Base-by-base conservation (phyloP, 2,329 filamentous ascomycete genomes). In the Sporothrix euskadiensis region DNA sequence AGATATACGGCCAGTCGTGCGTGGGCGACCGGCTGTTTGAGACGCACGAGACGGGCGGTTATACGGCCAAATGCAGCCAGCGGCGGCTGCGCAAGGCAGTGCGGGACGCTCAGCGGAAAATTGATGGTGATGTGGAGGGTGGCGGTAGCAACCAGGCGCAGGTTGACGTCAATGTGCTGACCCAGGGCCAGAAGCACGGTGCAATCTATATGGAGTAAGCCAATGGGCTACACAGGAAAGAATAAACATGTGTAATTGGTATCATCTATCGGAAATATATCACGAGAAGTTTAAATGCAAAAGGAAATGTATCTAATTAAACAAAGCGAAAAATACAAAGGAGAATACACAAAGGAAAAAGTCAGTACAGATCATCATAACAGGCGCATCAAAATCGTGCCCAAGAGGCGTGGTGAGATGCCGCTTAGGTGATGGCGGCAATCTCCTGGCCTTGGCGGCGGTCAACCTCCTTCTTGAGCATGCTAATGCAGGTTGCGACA, bases 401-500 rank as follows among this genome's bases (percentile, higher is more conserved):
- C 19, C 22, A 22, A 56, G 52, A 56, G 3, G 52, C 3, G 52
- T 16, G 2, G 14, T 2, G 19, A 19, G 4, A 44, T 5, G 7
- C 39, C 39, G 8, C 44, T 12, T 22, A 52, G 7, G 54, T 47
- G 4, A 75, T 56, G 3, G 83, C 80, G 73, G 84, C 83, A 61
- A 84, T 80, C 82, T 90, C 87, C 69, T 86, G 80, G 74, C 83
- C 78, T 73, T 87, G 82, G 75, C 87, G 82, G 57, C 89, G 82
- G 79, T 91, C 89, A 69, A 89, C 81, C 83, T 91, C 90, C 80
- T 87, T 88, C 85, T 91, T 91, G 76, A 91, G 79, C 88, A 91
- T 89, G 19, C 85, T 80, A 73, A 91, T 76, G 73, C 85, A 88
- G 19, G 86, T 89, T 59, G 85, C 84, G 22, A 90, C 83, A 10